Base-by-base conservation (phyloP, 768 basidiomycete genomes). In the Leccinum truebloodii region DNA sequence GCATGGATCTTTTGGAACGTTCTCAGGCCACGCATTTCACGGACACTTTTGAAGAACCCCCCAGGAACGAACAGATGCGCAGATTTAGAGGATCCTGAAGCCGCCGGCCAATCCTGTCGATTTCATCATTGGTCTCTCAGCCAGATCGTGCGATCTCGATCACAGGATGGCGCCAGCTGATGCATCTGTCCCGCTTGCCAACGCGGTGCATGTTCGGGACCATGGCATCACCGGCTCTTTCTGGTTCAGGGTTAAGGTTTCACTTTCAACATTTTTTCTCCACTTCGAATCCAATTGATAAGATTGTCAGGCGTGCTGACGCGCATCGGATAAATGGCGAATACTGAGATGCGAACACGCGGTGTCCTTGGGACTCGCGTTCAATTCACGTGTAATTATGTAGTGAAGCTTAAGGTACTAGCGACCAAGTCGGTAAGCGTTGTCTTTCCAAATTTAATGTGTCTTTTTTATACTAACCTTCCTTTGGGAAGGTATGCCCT, bases 361-460 rank as follows among this genome's bases (percentile, higher is more conserved):
- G 72, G 69, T 74, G 70, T 65, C 74, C 57, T 66, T 67, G 72
- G 68, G 65, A 10, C 51, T 10, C 30, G 22, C 24, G 26, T 51
- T 61, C 71, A 34, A 13, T 44, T 60, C 72, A 64, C 70, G 70
- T 67, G 70, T 72, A 64, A 52, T 41, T 63, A 63, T 65, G 69
- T 73, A 64, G 72, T 73, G 70, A 69, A 66, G 52, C 48, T 55
- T 65, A 62, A 69, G 59, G 62, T 35, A 70, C 67, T 70, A 57
- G 70, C 71, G 71, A 70, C 65, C 52, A 68, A 44, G 60, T 63
- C 64, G 69, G 71, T 73, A 60, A 62, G 65, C 59, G 68, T 64
- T 59, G 63, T 64, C 51, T 61, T 53, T 51, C 59, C 59, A 60
- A 65, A 60, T 67, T 61, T 60, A 65, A 74, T 69, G 59, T 69